Base-by-base conservation (phyloP, 495 filamentous ascomycete species). In the Aspergillus hancockii region DNA sequence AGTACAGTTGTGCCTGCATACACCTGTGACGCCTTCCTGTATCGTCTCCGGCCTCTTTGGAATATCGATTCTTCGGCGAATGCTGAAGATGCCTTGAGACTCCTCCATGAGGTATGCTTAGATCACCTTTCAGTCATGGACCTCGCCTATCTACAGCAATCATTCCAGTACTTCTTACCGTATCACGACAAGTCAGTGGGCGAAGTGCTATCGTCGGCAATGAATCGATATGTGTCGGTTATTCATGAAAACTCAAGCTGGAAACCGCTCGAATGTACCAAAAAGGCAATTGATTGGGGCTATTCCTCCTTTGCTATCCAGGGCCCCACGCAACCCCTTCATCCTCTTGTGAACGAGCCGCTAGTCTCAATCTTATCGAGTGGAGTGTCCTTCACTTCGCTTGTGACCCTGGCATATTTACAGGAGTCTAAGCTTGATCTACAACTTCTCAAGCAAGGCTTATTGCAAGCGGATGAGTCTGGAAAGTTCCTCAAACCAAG, bases 71-170 rank as follows among this genome's bases (percentile, higher is more conserved):
- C 63, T 18, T 55, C 59, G 34, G 31, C 28, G 14, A 54, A 53
- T 31, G 23, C 65, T 10, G 63, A 71, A 30, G 52, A 65, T 25
- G 34, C 57, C 49, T 13, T 63, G 63, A 36, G 60, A 60, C 22
- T 67, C 3, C 38, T 70, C 0, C 67, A 79, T 21, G 72, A 76
- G 54, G 67, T 81, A 25, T 67, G 66, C 30, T 65, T 86, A 31
- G 84, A 88, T 55, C 84, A 87, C 69, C 75, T 89, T 18, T 77
- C 78, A 8, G 70, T 80, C 5, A 40, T 62, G 18, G 86, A 89
- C 60, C 28, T 80, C 12, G 59, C 72, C 18, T 82, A 67, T 63
- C 81, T 68, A 16, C 74, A 72, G 56, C 74, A 64, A 72, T 81
- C 73, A 18, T 59, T 54, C 19, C 54, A 55, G 34, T 62, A 69